phyloP scores from a whole-genome alignment of 2,329 filamentous ascomycete genomes.

The Fusarium albosuccineum region DNA sequence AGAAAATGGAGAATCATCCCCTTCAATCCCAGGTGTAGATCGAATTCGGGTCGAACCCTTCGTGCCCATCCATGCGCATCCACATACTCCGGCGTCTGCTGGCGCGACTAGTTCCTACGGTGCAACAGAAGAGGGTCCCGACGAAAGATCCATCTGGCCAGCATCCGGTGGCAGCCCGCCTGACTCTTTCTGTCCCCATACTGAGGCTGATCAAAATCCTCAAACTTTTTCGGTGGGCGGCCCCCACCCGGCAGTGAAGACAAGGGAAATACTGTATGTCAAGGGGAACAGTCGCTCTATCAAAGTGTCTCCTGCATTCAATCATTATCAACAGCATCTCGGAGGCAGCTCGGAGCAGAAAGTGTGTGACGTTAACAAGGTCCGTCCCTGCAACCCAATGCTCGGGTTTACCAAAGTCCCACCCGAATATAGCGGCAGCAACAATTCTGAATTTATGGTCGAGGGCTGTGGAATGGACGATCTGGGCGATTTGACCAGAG shows the following conservation, averaged over 20 bases:
- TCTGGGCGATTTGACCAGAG: neutral
- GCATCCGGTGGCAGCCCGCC: neutral
- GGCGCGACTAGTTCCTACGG: neutral
- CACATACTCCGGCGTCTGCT: neutral
- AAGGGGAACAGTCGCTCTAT: slow-evolving; percentile 40
- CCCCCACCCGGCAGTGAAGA: slow-evolving; percentile 20
- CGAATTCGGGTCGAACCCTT: neutral
- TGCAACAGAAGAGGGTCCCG: neutral
- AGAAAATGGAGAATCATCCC: neutral
- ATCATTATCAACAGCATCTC: slow-evolving; percentile 15
- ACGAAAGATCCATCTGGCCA: slow-evolving; percentile 1
- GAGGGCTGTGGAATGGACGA: neutral
- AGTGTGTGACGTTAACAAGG: slow-evolving; percentile 28
- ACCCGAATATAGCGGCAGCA: neutral
- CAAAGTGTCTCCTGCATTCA: slow-evolving; percentile 46
- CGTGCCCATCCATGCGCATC: neutral
- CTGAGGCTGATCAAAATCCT: slow-evolving; percentile 36
- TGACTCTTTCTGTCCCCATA: slow-evolving; percentile 15
- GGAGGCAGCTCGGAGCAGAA: neutral
- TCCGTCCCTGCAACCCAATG: slow-evolving; percentile 26
- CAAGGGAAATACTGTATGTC: slow-evolving; percentile 27
- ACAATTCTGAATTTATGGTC: neutral
- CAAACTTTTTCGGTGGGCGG: slow-evolving; percentile 28
- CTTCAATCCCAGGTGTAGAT: neutral
- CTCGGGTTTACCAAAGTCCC: neutral